Conservation (phyloP, 1,284 basidiomycete genomes). For the Sutorius eximius region DNA sequence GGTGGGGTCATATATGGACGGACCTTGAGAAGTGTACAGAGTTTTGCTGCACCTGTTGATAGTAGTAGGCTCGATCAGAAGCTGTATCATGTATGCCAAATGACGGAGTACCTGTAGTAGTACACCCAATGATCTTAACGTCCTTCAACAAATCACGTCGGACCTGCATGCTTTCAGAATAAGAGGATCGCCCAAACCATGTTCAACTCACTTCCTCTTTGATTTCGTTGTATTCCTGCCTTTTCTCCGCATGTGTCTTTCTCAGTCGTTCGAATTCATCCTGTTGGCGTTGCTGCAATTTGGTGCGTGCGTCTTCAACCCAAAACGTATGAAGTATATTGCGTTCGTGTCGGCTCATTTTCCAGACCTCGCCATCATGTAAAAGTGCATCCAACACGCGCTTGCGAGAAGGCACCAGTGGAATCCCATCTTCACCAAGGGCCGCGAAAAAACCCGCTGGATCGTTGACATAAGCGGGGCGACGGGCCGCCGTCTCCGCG, state of each 20-base stretch:
- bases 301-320: conserved; percentile 31
- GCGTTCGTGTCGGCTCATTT: conserved; percentile 44
- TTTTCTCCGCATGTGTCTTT: conserved; percentile 30
- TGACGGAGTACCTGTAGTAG: conserved; percentile 46
- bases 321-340: conserved; percentile 38
- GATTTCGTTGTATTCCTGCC: conserved; percentile 36
- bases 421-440: conserved; percentile 34
- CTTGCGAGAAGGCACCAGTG: conserved; percentile 35
- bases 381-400: conserved; percentile 42
- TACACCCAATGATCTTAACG: conserved; percentile 67
- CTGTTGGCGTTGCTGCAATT: conserved; percentile 35
- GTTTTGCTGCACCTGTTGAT: conserved; percentile 59
- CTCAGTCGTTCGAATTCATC: conserved; percentile 40
- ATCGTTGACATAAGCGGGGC: conserved; percentile 16
- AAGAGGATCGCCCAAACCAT: conserved; percentile 12
- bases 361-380: conserved; percentile 41
- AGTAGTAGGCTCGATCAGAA: too few species aligned
- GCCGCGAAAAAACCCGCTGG: conserved; percentile 36
- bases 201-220: conserved; percentile 36
- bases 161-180: conserved; percentile 14
- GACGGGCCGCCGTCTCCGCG: not conserved
- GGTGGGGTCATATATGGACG: conserved; percentile 5
- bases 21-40: conserved; percentile 58
- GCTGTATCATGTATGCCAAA: too few species aligned
- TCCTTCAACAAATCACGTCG: conserved; percentile 46